Evolutionary conservation across 169 alveolate genomes (phyloP).

Genomic region (Plasmodium inui): DNA sequence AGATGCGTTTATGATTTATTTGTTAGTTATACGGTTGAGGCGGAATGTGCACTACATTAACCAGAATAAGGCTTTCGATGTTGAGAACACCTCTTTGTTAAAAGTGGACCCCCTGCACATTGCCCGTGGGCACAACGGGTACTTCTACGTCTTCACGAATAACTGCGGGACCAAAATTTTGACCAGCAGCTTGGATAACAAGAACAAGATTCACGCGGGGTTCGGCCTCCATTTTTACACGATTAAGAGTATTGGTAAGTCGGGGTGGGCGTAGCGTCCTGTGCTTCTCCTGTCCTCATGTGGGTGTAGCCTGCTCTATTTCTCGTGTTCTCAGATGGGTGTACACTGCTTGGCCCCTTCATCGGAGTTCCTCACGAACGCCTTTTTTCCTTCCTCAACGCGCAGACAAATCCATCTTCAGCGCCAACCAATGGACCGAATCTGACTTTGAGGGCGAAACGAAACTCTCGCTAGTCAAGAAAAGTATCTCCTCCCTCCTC

Average conservation of each 20-base stretch:
- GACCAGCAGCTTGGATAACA: neutral
- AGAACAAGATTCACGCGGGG: conserved; percentile 45
- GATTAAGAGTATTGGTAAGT: conserved; percentile 24
- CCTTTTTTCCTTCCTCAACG: neutral
- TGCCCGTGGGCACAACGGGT: conserved; percentile 14
- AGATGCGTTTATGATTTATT: conserved; percentile 44
- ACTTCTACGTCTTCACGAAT: conserved; percentile 5
- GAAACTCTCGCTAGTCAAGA: conserved; percentile 16
- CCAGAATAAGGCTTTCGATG: conserved; percentile 13
- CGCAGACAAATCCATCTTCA: conserved; percentile 25
- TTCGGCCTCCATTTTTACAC: conserved; percentile 18
- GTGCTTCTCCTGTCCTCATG: no score
- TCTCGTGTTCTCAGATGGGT: neutral
- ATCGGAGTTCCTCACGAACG: neutral
- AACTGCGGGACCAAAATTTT: conserved; percentile 5
- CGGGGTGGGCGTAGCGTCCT: neutral
- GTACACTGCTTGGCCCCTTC: neutral
- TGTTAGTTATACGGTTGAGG: neutral
- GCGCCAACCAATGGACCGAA: neutral
- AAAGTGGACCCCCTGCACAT: conserved; percentile 27
- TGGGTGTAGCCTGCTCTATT: no score
- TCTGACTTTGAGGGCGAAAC: conserved; percentile 14
- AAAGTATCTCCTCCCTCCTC: neutral
- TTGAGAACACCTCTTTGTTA: conserved; percentile 2
- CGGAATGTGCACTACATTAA: conserved; percentile 34